Evolutionary conservation across 2,329 filamentous ascomycete genomes (phyloP), one percentile per base, ranked within the genome.

Genomic region (Acarospora socialis): DNA sequence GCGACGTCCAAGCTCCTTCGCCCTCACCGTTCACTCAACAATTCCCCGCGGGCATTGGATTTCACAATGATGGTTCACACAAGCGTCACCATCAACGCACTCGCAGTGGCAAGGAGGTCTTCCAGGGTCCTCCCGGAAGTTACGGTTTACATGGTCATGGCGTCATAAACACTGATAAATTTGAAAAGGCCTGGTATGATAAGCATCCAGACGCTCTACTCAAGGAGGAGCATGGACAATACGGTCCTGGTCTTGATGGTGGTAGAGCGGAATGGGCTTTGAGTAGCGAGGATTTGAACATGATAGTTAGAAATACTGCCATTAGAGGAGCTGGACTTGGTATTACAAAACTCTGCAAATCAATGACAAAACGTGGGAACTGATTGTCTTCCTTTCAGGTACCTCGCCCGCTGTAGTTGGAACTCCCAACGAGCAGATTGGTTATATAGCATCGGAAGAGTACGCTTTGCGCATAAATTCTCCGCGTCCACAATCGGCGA

Each of bases 1-100:
- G 90, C 39, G 87, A 95, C 52, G 90, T 95, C 7, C 90, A 98
- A 59, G 90, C 90, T 9, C 90, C 90, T 2, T 90, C 86, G 2
- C 84, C 86, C 1, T 70, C 74, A 2, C 77, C 76, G 6, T 28
- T 49, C 52, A 60, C 29, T 41, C 38, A 40, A 30, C 49, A 35
- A 40, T 52, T 23, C 46, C 57, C 21, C 18, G 36, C 36, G 28
- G 61, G 61, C 22, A 55, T 68, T 46, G 65, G 65, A 20, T 70
- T 66, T 48, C 65, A 63, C 49, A 63, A 64, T 35, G 65, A 71
- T 41, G 63, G 61, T 21, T 49, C 50, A 8, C 49, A 65, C 51
- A 51, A 54, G 39, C 66, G 63, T 42, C 57, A 73, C 39, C 80
- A 86, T 49, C 61, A 67, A 32, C 75, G 83, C 40, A 82, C 72